phyloP scores from a whole-genome alignment of 2,329 filamentous ascomycete genomes.

The Pseudohalonectria lignicola region DNA sequence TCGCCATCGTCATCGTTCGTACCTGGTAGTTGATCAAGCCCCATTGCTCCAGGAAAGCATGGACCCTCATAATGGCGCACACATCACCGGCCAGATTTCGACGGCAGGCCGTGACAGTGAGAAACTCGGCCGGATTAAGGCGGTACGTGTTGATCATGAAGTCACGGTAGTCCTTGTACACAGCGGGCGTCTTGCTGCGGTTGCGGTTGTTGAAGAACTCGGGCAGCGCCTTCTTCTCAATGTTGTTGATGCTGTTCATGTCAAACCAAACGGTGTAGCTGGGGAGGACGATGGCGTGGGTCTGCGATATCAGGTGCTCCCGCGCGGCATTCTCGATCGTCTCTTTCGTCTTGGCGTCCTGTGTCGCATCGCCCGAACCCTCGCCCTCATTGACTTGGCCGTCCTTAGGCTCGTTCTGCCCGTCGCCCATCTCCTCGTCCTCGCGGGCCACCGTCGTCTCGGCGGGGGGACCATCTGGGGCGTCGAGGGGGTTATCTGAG shows the following conservation, averaged over 20 bases:
- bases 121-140: slow-evolving; percentile 87
- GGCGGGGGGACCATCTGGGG: slow-evolving; percentile 50
- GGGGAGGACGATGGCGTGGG: slow-evolving; percentile 89
- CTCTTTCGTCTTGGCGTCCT: slow-evolving; percentile 63
- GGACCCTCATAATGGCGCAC: slow-evolving; percentile 97
- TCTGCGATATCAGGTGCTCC: slow-evolving; percentile 85
- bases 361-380: slow-evolving; percentile 32
- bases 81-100: slow-evolving; percentile 94
- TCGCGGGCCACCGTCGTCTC: slow-evolving; percentile 50
- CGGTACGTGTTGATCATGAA: slow-evolving; percentile 99
- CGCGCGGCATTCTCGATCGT: slow-evolving; percentile 77
- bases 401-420: slow-evolving; percentile 8
- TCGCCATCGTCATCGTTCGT: no score
- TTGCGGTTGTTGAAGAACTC: slow-evolving; percentile 99
- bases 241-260: slow-evolving; percentile 82
- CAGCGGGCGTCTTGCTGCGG: slow-evolving; percentile 90
- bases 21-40: slow-evolving; percentile 98
- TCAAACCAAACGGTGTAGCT: slow-evolving; percentile 99
- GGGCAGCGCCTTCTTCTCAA: slow-evolving; percentile 88
- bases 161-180: slow-evolving; percentile 98
- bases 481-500: slow-evolving; percentile 58
- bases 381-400: slow-evolving; percentile 30
- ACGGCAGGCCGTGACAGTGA: slow-evolving; percentile 92
- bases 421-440: slow-evolving; percentile 66
- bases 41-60: slow-evolving; percentile 97